Evolutionary conservation across 257 asterid species (phyloP).

Genomic region (Penstemon newberryi): DNA sequence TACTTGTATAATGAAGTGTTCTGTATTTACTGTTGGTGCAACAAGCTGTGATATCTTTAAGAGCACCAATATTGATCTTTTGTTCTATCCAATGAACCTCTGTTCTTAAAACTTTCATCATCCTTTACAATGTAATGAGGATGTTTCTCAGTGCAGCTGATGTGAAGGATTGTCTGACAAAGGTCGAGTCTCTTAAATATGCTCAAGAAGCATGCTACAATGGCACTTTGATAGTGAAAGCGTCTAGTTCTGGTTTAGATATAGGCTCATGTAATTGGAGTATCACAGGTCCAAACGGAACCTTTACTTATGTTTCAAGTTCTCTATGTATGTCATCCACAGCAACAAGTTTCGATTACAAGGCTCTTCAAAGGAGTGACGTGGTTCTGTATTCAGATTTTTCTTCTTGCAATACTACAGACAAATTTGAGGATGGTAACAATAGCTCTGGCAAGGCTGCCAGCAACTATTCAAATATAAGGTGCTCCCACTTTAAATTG

Average conservation of each 20-base stretch:
- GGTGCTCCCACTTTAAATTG: conserved; percentile 41
- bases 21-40: conserved; percentile 4
- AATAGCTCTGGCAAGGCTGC: conserved; percentile 28
- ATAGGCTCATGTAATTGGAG: no score
- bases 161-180: no score
- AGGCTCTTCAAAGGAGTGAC: conserved; percentile 62
- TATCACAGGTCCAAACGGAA: no score
- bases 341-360: conserved; percentile 59
- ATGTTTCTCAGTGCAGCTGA: no score
- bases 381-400: conserved; percentile 67
- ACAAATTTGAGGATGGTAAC: conserved; percentile 32
- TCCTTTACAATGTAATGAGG: conserved; percentile 34
- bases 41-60: conserved; percentile 15
- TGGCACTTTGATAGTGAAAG: no score
- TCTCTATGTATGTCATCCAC: conserved; percentile 55
- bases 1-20: neutral
- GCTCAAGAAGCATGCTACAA: no score
- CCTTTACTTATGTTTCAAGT: no score
- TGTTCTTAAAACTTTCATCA: neutral
- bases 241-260: no score
- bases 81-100: neutral
- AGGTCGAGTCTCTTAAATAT: no score
- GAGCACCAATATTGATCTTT: neutral
- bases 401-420: conserved; percentile 36
- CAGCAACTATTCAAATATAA: conserved; percentile 31